These are phyloP conservation scores for Solanum bukasovii DNA, from an alignment of 257 asterid genomes.

Conservation along the genomic window DNA sequence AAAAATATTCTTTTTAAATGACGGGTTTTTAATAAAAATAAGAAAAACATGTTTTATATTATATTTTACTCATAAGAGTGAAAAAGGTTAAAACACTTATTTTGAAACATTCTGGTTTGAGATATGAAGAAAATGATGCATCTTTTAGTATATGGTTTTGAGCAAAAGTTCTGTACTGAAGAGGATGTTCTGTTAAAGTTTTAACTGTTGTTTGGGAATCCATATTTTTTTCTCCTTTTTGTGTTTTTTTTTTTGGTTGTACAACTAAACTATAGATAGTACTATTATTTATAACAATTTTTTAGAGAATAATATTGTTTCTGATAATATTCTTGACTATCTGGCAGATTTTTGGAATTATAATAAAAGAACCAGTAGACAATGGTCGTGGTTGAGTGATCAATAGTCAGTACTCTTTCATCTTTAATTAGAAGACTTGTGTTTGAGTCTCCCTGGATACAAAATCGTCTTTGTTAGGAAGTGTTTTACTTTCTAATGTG, in stretches of 20 bases:
- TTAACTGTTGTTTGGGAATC: slow-evolving; percentile 31
- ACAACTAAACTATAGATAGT: neutral
- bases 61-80: too few relatives aligned
- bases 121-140: slow-evolving; percentile 46
- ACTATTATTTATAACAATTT: neutral
- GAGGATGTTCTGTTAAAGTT: slow-evolving; percentile 31
- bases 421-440: too few relatives aligned
- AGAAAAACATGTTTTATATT: too few relatives aligned
- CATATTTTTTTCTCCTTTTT: slow-evolving; percentile 13
- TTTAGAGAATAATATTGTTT: neutral
- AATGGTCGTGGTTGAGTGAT: neutral
- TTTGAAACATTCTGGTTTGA: slow-evolving; percentile 11
- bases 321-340: neutral
- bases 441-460: too few relatives aligned
- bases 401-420: too few relatives aligned
- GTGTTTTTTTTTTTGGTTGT: neutral
- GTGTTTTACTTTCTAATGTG: too few relatives aligned
- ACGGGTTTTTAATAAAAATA: too few relatives aligned
- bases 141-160: slow-evolving; percentile 18
- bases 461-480: too few relatives aligned
- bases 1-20: too few relatives aligned
- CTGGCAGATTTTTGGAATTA: neutral
- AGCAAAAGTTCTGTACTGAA: slow-evolving; percentile 24
- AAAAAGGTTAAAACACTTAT: too few relatives aligned
- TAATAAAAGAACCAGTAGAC: neutral